phyloP scores from a whole-genome alignment of 768 basidiomycete species.

The Psilocybe tampanensis region DNA sequence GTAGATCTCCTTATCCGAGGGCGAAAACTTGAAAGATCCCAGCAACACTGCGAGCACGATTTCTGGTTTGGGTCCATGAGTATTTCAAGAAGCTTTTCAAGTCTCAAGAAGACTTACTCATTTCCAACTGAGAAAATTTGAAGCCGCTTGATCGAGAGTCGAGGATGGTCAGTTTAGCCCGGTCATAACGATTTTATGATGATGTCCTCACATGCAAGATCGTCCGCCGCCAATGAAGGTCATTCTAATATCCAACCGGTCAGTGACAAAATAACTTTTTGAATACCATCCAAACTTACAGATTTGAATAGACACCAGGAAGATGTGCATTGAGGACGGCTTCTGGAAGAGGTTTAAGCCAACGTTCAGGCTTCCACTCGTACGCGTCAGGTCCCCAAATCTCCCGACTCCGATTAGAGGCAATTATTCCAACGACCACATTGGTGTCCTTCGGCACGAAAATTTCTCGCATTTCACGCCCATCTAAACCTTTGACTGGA shows the following conservation, averaged over 20 bases:
- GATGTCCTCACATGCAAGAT: slow-evolving; percentile 42
- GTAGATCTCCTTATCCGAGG: slow-evolving; percentile 18
- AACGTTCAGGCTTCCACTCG: slow-evolving; percentile 53
- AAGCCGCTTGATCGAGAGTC: slow-evolving; percentile 17
- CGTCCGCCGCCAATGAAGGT: slow-evolving; percentile 46
- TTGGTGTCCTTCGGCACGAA: slow-evolving; percentile 38
- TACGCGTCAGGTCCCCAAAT: slow-evolving; percentile 50
- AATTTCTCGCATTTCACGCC: slow-evolving; percentile 30
- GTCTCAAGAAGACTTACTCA: slow-evolving; percentile 22
- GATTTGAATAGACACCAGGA: slow-evolving; percentile 45
- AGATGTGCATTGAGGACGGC: slow-evolving; percentile 33
- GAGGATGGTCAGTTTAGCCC: background rate
- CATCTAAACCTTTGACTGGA: slow-evolving; percentile 25
- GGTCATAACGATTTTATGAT: background rate
- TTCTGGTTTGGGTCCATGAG: slow-evolving; percentile 14
- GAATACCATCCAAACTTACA: slow-evolving; percentile 25
- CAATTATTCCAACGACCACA: slow-evolving; percentile 29
- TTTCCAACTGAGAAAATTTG: slow-evolving; percentile 28
- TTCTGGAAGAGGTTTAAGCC: slow-evolving; percentile 35
- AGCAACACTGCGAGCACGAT: slow-evolving; percentile 21
- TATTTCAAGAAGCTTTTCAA: background rate
- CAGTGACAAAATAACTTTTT: background rate
- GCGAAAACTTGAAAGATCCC: slow-evolving; percentile 25
- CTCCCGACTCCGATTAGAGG: slow-evolving; percentile 38
- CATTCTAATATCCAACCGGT: slow-evolving; percentile 32